phyloP scores from a whole-genome alignment of 208 protist species.

The Crithidia bombi region DNA sequence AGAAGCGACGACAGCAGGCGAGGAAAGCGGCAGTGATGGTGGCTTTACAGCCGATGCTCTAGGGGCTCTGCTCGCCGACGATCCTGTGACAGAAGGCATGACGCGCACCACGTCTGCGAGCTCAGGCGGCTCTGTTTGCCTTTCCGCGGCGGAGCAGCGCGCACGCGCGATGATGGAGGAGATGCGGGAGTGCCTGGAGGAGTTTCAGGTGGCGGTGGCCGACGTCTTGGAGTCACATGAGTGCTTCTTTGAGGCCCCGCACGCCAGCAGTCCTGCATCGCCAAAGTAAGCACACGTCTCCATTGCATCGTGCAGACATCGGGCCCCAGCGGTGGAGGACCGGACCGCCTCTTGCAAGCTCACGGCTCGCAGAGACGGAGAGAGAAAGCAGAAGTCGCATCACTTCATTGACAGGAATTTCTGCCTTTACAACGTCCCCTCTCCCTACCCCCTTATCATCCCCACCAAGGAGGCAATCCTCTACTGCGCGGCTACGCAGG shows the following conservation, averaged over 20 bases:
- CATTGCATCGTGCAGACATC: too few relatives aligned
- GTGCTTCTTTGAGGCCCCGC: constrained; percentile 50
- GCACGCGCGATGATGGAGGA: constrained; percentile 47
- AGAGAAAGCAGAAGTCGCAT: too few relatives aligned
- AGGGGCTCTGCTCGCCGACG: constrained; percentile 37
- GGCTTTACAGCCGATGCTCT: constrained; percentile 15
- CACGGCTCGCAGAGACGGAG: too few relatives aligned
- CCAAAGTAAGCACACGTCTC: background rate
- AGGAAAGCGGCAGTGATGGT: background rate
- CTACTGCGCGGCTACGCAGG: too few relatives aligned
- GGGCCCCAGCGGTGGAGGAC: too few relatives aligned
- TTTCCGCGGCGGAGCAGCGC: constrained; percentile 42
- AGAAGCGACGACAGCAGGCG: background rate
- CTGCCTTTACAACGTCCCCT: too few relatives aligned
- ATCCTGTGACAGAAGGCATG: constrained; percentile 5
- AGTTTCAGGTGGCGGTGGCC: constrained; percentile 79
- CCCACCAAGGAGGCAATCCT: too few relatives aligned
- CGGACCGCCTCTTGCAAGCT: too few relatives aligned
- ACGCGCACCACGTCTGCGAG: background rate
- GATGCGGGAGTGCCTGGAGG: constrained; percentile 62
- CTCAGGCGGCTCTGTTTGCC: background rate
- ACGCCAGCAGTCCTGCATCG: background rate
- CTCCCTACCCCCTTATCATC: too few relatives aligned
- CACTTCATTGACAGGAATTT: too few relatives aligned
- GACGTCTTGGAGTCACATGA: constrained; percentile 84